Conservation (phyloP, 768 basidiomycete species). For the Trametes cingulata region DNA sequence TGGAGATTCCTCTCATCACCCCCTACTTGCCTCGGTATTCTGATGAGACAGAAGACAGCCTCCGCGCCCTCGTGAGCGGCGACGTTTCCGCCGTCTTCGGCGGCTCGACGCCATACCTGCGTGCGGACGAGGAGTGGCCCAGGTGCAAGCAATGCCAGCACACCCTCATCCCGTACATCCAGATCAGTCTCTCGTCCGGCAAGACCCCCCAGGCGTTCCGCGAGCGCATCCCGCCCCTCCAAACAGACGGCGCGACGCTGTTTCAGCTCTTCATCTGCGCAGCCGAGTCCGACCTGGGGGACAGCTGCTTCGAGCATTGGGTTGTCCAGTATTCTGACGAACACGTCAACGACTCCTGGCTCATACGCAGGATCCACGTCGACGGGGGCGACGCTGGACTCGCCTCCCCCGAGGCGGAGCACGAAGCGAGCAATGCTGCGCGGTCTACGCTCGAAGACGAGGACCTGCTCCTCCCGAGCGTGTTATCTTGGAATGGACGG, state of each 20-base stretch:
- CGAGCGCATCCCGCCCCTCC: background rate
- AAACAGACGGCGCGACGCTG: slow-evolving; percentile 2
- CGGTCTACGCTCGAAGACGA: slow-evolving; percentile 2
- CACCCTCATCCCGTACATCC: slow-evolving; percentile 14
- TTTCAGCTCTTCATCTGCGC: slow-evolving; percentile 13
- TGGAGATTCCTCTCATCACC: background rate
- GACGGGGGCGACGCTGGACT: background rate
- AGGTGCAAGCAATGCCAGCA: slow-evolving; percentile 4
- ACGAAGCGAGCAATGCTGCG: background rate
- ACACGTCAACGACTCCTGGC: background rate
- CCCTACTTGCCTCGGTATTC: slow-evolving; percentile 14
- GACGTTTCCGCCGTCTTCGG: slow-evolving; percentile 8
- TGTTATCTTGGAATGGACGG: slow-evolving; percentile 1
- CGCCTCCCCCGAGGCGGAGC: background rate
- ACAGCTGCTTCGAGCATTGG: slow-evolving; percentile 7
- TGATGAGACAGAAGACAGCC: background rate
- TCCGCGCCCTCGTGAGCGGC: background rate
- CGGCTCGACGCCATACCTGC: slow-evolving; percentile 1
- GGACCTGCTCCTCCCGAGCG: slow-evolving; percentile 3
- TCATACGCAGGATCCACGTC: slow-evolving; percentile 11
- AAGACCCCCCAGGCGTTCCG: slow-evolving; percentile 13
- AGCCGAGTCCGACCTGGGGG: slow-evolving; percentile 2
- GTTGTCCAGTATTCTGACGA: background rate
- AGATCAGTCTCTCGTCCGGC: slow-evolving; percentile 9
- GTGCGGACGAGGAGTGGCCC: slow-evolving; percentile 6